These are phyloP conservation scores for Dioscorea alata DNA, from an alignment of 106 monocot genomes.

Conservation along the genomic window DNA sequence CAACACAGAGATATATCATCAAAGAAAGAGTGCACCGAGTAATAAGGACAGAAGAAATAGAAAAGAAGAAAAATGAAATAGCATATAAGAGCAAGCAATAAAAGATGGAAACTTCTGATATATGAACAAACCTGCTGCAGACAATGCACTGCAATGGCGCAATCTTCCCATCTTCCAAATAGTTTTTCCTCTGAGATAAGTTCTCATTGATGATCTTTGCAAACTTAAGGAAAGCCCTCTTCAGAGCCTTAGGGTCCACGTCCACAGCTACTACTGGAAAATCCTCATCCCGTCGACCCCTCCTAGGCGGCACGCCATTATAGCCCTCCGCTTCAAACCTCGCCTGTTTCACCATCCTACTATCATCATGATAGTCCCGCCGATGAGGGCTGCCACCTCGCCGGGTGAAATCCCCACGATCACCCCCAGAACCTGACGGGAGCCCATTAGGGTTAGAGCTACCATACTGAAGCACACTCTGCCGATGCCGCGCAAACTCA, in stretches of 20 bases:
- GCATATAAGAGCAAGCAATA: not conserved
- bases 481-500: constrained; percentile 47
- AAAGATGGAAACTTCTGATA: not conserved
- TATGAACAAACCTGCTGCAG: constrained; percentile 76
- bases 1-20: too few relatives aligned
- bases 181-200: constrained; percentile 33
- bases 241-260: constrained; percentile 56
- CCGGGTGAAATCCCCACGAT: constrained; percentile 4
- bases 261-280: constrained; percentile 3
- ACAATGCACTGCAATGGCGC: constrained; percentile 62
- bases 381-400: constrained; percentile 11
- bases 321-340: constrained; percentile 33
- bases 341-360: constrained; percentile 37
- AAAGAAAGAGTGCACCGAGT: too few relatives aligned
- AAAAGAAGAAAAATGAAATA: too few relatives aligned
- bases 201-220: constrained; percentile 68
- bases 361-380: constrained; percentile 13
- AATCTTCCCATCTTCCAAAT: constrained; percentile 54
- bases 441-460: constrained; percentile 16
- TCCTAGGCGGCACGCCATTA: constrained; percentile 14
- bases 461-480: constrained; percentile 36
- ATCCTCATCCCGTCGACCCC: constrained; percentile 11
- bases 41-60: too few relatives aligned
- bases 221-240: constrained; percentile 72
- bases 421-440: not conserved